Percentiles rank a stretch among this genome's conserved stretches.
These are phyloP conservation scores for Neurospora crassa DNA, from an alignment of 2,329 filamentous ascomycete species.

Conservation along the genomic window DNA sequence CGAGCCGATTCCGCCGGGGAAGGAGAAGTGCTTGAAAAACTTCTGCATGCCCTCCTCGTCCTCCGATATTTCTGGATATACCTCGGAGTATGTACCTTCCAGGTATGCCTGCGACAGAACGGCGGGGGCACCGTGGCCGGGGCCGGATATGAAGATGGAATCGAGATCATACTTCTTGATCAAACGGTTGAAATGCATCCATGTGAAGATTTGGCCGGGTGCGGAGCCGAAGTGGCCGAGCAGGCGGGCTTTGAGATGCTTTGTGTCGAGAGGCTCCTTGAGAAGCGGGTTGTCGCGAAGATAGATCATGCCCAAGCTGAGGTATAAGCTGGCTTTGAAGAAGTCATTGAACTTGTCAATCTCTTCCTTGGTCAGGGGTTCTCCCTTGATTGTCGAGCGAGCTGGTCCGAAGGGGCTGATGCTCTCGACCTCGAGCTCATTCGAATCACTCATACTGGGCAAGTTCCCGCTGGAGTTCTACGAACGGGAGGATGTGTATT, in stretches of 20 bases:
- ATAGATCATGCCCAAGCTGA: constrained; percentile 74
- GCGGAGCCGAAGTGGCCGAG: constrained; percentile 74
- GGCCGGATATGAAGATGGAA: constrained; percentile 64
- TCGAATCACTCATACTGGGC: constrained; percentile 13
- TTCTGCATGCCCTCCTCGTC: constrained; percentile 58
- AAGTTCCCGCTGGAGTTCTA: neutral
- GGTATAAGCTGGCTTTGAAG: constrained; percentile 65
- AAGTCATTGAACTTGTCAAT: constrained; percentile 60
- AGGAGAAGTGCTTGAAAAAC: constrained; percentile 79
- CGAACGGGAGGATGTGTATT: neutral
- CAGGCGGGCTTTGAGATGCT: constrained; percentile 65
- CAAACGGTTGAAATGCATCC: constrained; percentile 72
- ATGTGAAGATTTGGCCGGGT: constrained; percentile 73
- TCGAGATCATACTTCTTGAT: constrained; percentile 74
- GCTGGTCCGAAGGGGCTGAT: constrained; percentile 57
- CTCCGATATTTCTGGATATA: constrained; percentile 65
- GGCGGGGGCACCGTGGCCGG: constrained; percentile 68
- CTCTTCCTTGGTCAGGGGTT: constrained; percentile 56
- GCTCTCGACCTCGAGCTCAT: constrained; percentile 33
- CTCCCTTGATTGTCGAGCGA: constrained; percentile 52
- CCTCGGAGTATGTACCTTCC: constrained; percentile 67
- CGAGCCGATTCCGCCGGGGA: constrained; percentile 68
- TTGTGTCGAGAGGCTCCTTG: constrained; percentile 54
- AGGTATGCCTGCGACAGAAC: constrained; percentile 69
- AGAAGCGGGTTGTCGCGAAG: constrained; percentile 65